phyloP scores from a whole-genome alignment of 345 rosid species.

The Camelina laxa region DNA sequence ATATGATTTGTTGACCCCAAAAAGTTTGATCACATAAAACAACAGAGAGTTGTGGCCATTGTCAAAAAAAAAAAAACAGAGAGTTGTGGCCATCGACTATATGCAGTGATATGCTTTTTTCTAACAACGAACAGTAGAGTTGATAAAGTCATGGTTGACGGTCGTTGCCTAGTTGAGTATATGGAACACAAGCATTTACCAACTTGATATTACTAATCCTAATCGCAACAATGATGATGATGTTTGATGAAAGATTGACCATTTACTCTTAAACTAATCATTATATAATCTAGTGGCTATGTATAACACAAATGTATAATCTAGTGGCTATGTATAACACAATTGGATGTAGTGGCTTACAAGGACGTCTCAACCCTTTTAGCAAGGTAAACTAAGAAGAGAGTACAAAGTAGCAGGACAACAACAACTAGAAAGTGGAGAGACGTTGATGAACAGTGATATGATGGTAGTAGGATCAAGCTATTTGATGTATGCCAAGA shows the following conservation, averaged over 20 bases:
- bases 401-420: neutral
- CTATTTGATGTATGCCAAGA: constrained; percentile 5
- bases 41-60: too few species aligned
- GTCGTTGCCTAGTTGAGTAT: constrained; percentile 19
- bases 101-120: neutral
- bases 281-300: neutral
- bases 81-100: constrained; percentile 39
- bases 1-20: constrained; percentile 17
- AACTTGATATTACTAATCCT: constrained; percentile 25
- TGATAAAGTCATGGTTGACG: neutral
- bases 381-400: neutral
- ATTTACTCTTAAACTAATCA: neutral
- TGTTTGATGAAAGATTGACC: constrained; percentile 29
- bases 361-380: neutral
- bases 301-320: neutral
- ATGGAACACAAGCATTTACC: constrained; percentile 22
- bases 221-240: neutral
- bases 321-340: neutral
- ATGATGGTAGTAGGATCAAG: constrained; percentile 11
- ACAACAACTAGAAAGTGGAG: constrained; percentile 1
- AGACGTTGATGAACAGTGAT: constrained; percentile 21
- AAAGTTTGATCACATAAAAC: neutral
- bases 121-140: neutral
- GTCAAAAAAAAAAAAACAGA: neutral
- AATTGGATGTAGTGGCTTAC: neutral